Evolutionary conservation across 345 rosid species (phyloP).

Genomic region (Eucalyptus globulus): DNA sequence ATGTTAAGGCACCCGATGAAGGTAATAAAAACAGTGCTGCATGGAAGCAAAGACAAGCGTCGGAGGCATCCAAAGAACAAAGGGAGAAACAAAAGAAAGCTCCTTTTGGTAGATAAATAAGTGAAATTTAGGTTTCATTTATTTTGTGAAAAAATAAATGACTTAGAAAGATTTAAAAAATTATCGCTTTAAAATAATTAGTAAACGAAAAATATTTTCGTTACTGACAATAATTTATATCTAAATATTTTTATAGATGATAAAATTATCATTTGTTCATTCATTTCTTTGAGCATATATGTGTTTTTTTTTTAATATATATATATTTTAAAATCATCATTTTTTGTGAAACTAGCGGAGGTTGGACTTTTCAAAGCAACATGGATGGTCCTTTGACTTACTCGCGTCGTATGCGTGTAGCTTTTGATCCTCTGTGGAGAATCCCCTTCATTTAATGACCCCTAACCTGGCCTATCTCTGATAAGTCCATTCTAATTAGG

Average conservation of each 20-base stretch:
- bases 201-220: too few relatives aligned
- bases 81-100: not conserved
- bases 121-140: not conserved
- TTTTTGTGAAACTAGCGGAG: not conserved
- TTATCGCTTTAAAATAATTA: too few relatives aligned
- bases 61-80: not conserved
- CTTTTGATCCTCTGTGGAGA: not conserved
- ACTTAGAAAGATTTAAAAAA: too few relatives aligned
- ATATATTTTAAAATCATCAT: too few relatives aligned
- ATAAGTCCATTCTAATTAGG: not conserved
- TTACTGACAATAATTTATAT: too few relatives aligned
- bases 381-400: not conserved
- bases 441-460: not conserved
- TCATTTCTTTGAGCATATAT: too few relatives aligned
- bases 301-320: too few relatives aligned
- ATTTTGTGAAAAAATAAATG: too few relatives aligned
- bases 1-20: not conserved
- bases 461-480: not conserved
- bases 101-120: not conserved
- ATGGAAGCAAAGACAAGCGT: not conserved
- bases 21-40: not conserved
- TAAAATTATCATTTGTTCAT: not conserved
- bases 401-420: not conserved
- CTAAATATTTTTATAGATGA: too few relatives aligned
- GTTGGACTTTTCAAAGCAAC: not conserved